Base-by-base conservation (phyloP, 2,329 filamentous ascomycete species). In the Corynespora cassiicola region DNA sequence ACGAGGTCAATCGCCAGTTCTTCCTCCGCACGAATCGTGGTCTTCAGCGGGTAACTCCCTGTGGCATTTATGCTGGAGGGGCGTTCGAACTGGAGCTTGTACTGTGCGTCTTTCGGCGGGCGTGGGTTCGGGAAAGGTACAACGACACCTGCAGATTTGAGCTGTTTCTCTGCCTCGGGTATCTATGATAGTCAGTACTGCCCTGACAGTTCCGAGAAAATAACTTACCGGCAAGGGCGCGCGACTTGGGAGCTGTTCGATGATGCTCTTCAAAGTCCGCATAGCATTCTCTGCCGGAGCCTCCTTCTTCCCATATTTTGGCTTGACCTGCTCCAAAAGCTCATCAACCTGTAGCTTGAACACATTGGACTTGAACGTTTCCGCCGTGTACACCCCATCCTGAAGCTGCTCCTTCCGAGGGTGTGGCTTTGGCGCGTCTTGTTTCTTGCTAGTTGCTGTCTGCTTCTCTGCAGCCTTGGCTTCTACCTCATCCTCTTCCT, bases 111-210 rank as follows among this genome's bases (percentile, higher is more conserved):
- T 56, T 82, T 82, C 8, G 81, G 75, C 2, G 92, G 91, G 33
- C 77, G 82, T 12, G 90, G 90, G n/a, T 86, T 78, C 11, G 92
- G 90, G 60, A 90, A 96, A 0, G 94, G 94, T 31, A 96, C 80
- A n/a, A 75, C 69, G 41, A 95, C 78, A 31, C 81, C 82, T 59
- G 84, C 76, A 25, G 77, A 76, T 53, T 87, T 82, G 55, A 84
- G 58, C 15, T 88, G 79, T 45, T 79, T 81, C 60, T 84, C 75
- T 0, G 88, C 90, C 54, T 94, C 83, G 21, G 70, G 54, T 35
- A 94, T 78, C 86, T 90, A 50, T 5, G 1, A 23, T 14, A 2
- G 28, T 63, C 36, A 64, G 53, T 24, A 29, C 19, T 7, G 3
- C 5, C 3, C 5, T 14, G 19, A 15, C 15, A 26, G 7, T 11